phyloP scores from a whole-genome alignment of 331 rosid genomes.

The Cucumis variabilis region DNA sequence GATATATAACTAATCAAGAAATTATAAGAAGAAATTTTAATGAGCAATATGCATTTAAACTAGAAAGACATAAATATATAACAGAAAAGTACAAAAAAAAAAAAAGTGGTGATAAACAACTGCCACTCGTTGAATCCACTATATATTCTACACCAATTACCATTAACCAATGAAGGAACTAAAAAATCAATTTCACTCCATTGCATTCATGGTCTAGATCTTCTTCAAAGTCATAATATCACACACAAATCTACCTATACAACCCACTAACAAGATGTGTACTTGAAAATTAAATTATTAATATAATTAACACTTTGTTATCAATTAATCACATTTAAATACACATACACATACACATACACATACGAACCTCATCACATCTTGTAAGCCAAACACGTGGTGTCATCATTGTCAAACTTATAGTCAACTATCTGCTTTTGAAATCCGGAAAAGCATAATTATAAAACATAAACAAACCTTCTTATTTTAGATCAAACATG shows the following conservation, averaged over 20 bases:
- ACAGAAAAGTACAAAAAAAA: neutral
- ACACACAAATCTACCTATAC: neutral
- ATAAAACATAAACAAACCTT: neutral
- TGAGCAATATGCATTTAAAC: neutral
- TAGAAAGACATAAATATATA: neutral
- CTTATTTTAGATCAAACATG: neutral
- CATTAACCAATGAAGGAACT: neutral
- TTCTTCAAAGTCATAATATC: neutral
- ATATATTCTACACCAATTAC: neutral
- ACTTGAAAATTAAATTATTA: neutral
- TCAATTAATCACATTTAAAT: neutral
- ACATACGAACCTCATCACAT: constrained; percentile 79
- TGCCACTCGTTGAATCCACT: neutral
- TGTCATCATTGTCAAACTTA: constrained; percentile 39
- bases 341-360: neutral
- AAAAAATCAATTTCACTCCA: neutral
- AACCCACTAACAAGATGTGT: constrained; percentile 1
- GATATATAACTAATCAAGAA: neutral
- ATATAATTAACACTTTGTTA: neutral
- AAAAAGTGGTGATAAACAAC: neutral
- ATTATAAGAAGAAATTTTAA: neutral
- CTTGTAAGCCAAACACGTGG: constrained; percentile 99
- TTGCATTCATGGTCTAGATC: neutral
- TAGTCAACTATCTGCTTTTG: neutral
- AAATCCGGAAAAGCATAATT: constrained; percentile 1